A percentile compares a stretch with the other conserved stretches of the same genome.
These are phyloP conservation scores for Teratosphaeria zuluensis DNA, from an alignment of 2,329 filamentous ascomycete genomes.

Conservation along the genomic window DNA sequence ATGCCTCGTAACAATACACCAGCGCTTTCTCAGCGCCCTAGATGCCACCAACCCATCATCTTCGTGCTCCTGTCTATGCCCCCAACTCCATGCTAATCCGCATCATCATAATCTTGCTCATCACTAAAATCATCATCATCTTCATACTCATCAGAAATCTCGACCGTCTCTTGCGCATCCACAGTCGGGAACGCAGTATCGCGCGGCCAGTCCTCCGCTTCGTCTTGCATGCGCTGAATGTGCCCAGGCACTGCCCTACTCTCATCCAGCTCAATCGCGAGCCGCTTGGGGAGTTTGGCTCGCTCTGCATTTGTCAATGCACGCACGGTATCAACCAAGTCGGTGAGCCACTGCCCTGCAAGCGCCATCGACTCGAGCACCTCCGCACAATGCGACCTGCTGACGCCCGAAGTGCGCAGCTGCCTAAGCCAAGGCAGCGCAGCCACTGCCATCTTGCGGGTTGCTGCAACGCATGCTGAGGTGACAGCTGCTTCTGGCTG, in stretches of 20 bases:
- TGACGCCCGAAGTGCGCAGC: neutral
- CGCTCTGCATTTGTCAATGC: neutral
- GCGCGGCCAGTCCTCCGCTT: conserved; percentile 4
- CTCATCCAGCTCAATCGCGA: conserved; percentile 5
- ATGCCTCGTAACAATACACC: neutral
- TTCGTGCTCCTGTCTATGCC: neutral
- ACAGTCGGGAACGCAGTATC: neutral
- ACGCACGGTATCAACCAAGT: neutral
- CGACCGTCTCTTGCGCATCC: neutral
- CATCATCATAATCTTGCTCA: neutral
- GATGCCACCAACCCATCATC: neutral
- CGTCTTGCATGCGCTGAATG: conserved; percentile 1
- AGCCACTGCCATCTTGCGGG: neutral
- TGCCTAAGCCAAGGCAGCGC: neutral
- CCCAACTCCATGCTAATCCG: neutral
- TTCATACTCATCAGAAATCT: neutral
- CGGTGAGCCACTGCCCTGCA: neutral
- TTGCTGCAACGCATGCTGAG: neutral
- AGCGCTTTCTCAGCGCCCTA: neutral
- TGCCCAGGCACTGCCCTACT: neutral
- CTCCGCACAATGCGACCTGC: neutral
- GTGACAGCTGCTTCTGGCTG: neutral
- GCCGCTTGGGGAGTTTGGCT: neutral
- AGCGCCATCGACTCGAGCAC: neutral
- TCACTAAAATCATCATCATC: neutral